Conservation (phyloP, 257 asterid species). For the Linderniella brevidens region DNA sequence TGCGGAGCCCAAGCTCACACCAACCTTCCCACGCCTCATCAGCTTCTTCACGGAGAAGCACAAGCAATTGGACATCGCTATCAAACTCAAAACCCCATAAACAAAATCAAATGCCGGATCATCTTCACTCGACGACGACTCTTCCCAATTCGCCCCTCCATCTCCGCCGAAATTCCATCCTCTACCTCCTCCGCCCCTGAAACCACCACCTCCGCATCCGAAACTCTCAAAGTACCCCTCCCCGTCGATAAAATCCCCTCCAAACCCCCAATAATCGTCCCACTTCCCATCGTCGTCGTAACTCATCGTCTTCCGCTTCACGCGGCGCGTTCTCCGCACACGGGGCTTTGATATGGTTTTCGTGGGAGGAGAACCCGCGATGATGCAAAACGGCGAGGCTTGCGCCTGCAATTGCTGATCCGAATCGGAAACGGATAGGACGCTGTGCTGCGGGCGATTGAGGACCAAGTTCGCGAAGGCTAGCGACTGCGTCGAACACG, state of each 20-base stretch:
- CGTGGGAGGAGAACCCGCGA: slow-evolving; percentile 46
- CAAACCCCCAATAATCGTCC: slow-evolving; percentile 18
- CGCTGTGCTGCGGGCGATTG: too few species aligned
- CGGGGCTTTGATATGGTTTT: slow-evolving; percentile 33
- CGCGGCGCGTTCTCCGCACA: slow-evolving; percentile 33
- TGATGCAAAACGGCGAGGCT: slow-evolving; percentile 23
- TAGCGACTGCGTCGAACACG: slow-evolving; percentile 29
- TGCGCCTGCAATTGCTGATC: slow-evolving; percentile 23
- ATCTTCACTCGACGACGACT: slow-evolving; percentile 24
- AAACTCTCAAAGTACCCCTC: slow-evolving; percentile 13
- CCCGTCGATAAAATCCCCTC: slow-evolving; percentile 19
- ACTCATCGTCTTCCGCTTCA: slow-evolving; percentile 21
- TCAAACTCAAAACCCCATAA: slow-evolving; percentile 65
- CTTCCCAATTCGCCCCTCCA: slow-evolving; percentile 64
- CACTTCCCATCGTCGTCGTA: slow-evolving; percentile 14
- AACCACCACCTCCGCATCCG: too few species aligned
- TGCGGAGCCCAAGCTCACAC: slow-evolving; percentile 28
- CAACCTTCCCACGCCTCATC: slow-evolving; percentile 49
- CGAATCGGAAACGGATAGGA: slow-evolving; percentile 13
- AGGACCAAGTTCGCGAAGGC: slow-evolving; percentile 19
- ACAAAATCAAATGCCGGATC: slow-evolving; percentile 93
- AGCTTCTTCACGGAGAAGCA: slow-evolving; percentile 63
- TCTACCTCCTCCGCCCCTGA: neutral
- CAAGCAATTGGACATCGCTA: slow-evolving; percentile 74
- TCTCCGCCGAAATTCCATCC: slow-evolving; percentile 60